Evolutionary conservation across 2,329 filamentous ascomycete species (phyloP).

Genomic region (Botrytis deweyae): DNA sequence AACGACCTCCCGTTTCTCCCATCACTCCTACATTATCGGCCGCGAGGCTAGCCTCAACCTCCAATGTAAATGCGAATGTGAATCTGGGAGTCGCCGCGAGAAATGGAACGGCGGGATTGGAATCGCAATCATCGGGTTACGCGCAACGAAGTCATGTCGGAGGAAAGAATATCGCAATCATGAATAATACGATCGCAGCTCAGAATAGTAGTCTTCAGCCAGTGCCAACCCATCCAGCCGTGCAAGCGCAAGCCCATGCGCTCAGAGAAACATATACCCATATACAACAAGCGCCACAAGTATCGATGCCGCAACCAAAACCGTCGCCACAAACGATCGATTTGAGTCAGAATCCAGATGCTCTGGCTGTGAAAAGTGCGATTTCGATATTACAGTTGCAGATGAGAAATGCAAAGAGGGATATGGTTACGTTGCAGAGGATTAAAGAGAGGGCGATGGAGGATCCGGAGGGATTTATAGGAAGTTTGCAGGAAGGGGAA

Average conservation of each 20-base stretch:
- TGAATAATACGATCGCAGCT: constrained; percentile 1
- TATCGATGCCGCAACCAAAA: constrained; percentile 42
- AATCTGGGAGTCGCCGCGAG: neutral
- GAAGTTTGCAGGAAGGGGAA: constrained; percentile 64
- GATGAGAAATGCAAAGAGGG: constrained; percentile 70
- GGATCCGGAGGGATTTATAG: constrained; percentile 70
- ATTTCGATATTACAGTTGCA: constrained; percentile 87
- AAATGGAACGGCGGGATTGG: neutral
- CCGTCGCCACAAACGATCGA: constrained; percentile 54
- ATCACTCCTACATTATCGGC: constrained; percentile 35
- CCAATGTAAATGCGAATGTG: neutral
- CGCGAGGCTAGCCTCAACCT: constrained; percentile 27
- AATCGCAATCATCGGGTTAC: neutral
- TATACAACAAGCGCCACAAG: constrained; percentile 43
- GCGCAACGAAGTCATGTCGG: neutral
- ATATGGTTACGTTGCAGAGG: constrained; percentile 68
- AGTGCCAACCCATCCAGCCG: constrained; percentile 11
- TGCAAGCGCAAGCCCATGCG: constrained; percentile 28
- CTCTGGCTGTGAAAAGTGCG: constrained; percentile 79
- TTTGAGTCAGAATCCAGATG: constrained; percentile 74
- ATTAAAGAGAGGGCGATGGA: constrained; percentile 69
- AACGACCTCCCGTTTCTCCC: constrained; percentile 37
- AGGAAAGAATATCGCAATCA: constrained; percentile 13
- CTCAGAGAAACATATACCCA: constrained; percentile 44
- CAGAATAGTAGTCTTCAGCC: neutral